These are phyloP conservation scores for Candida loeiensis DNA, from an alignment of 805 yeast species.

Conservation along the genomic window DNA sequence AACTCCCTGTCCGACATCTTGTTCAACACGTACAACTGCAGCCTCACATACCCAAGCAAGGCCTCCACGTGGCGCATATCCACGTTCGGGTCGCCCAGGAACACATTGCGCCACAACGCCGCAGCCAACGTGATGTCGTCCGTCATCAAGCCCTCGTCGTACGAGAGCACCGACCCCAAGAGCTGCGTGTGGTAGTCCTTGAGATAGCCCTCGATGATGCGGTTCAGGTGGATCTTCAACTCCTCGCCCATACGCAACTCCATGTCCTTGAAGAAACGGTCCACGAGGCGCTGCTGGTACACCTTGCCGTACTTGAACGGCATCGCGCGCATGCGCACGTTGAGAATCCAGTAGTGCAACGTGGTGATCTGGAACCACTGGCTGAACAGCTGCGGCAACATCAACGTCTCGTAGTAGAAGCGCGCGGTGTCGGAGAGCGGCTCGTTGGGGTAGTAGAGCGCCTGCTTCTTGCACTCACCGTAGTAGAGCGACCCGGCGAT, in stretches of 20 bases:
- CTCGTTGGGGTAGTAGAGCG: constrained; percentile 70
- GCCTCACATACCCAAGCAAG: constrained; percentile 82
- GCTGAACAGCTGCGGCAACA: constrained; percentile 81
- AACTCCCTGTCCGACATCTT: constrained; percentile 88
- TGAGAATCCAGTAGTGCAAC: constrained; percentile 89
- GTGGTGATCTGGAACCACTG: constrained; percentile 94
- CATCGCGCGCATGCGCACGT: constrained; percentile 94
- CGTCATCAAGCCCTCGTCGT: constrained; percentile 85
- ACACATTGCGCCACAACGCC: constrained; percentile 87
- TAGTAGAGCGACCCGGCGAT: constrained; percentile 88
- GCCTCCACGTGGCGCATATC: constrained; percentile 86
- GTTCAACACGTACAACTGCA: constrained; percentile 82
- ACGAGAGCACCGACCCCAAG: constrained; percentile 83
- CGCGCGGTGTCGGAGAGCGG: constrained; percentile 67
- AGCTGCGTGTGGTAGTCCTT: constrained; percentile 89
- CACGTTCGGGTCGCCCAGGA: constrained; percentile 76
- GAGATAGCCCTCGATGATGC: constrained; percentile 79
- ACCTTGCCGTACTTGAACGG: constrained; percentile 85
- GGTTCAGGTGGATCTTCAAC: constrained; percentile 75
- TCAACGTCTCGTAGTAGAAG: constrained; percentile 82
- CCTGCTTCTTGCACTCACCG: constrained; percentile 84
- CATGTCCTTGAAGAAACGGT: constrained; percentile 84
- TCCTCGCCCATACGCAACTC: constrained; percentile 83
- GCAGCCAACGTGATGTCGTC: constrained; percentile 76
- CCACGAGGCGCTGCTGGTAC: constrained; percentile 89